phyloP scores from a whole-genome alignment of 305 asterid genomes.

The Fraxinus latifolia region DNA sequence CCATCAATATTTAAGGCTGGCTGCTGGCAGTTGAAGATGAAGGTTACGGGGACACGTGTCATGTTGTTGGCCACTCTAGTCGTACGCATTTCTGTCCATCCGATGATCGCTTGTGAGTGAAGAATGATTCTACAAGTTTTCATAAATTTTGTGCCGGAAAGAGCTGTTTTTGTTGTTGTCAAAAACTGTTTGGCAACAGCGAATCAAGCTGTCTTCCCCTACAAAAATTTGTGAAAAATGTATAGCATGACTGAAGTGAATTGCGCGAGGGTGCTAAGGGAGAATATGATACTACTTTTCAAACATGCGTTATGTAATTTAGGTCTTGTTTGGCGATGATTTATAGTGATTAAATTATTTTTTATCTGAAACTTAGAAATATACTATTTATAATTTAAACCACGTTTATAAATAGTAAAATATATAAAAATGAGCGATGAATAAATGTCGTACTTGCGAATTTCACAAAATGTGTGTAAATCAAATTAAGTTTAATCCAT shows the following conservation, averaged over 20 bases:
- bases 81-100: slow-evolving; percentile 1
- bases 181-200: too few relatives aligned
- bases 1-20: slow-evolving; percentile 18
- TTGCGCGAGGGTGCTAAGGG: not conserved
- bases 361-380: not conserved
- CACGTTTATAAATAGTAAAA: not conserved
- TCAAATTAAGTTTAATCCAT: too few relatives aligned
- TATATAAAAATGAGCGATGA: too few relatives aligned
- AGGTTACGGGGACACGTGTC: slow-evolving; percentile 46
- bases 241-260: not conserved
- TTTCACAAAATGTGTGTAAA: not conserved
- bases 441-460: too few relatives aligned
- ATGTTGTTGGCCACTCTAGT: slow-evolving; percentile 18
- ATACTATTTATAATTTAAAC: too few relatives aligned
- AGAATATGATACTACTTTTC: not conserved
- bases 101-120: not conserved
- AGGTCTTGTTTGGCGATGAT: not conserved
- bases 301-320: not conserved
- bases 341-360: too few relatives aligned
- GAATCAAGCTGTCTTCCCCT: too few relatives aligned
- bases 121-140: too few relatives aligned
- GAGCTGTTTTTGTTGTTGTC: too few relatives aligned
- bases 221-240: too few relatives aligned
- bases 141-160: too few relatives aligned
- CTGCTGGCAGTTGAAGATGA: slow-evolving; percentile 21